phyloP scores from a whole-genome alignment of 371 early-diverging fungal genomes.

The Vairimorpha necatrix region DNA sequence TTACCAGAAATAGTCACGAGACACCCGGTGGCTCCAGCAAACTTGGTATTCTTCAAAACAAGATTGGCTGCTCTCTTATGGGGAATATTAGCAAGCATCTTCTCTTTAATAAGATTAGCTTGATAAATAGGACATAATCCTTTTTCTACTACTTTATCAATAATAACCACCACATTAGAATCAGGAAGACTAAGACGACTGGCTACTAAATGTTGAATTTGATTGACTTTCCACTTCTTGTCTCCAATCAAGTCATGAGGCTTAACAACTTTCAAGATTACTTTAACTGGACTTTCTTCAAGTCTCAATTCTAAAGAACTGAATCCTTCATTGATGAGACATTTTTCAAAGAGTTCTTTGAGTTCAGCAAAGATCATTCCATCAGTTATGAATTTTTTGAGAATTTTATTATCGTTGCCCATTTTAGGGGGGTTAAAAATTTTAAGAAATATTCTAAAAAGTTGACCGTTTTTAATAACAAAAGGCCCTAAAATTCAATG shows the following conservation, averaged over 20 bases:
- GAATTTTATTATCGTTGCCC: slow-evolving; percentile 24
- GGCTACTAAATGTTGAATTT: slow-evolving; percentile 90
- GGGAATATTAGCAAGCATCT: slow-evolving; percentile 87
- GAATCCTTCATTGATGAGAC: slow-evolving; percentile 73
- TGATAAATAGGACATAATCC: slow-evolving; percentile 97
- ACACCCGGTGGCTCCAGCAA: slow-evolving; percentile 98
- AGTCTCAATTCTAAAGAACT: slow-evolving; percentile 94
- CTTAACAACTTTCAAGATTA: slow-evolving; percentile 95
- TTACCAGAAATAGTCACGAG: slow-evolving; percentile 98
- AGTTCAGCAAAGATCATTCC: slow-evolving; percentile 64
- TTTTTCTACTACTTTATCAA: slow-evolving; percentile 92
- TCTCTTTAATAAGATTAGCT: slow-evolving; percentile 92
- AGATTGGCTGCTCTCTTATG: slow-evolving; percentile 88
- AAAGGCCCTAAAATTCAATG: background rate
- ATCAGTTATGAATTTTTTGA: slow-evolving; percentile 47
- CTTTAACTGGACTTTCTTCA: slow-evolving; percentile 92
- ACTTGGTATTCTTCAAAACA: slow-evolving; percentile 95
- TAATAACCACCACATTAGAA: slow-evolving; percentile 88
- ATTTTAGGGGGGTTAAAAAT: slow-evolving; percentile 19
- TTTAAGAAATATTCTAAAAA: slow-evolving; percentile 21
- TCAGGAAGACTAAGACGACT: slow-evolving; percentile 96
- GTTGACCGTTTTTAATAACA: background rate
- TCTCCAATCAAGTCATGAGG: slow-evolving; percentile 94
- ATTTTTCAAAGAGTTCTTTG: slow-evolving; percentile 67
- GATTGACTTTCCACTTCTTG: slow-evolving; percentile 93